A percentile compares a stretch with the other conserved stretches of the same genome.
Conservation (phyloP, 2,329 filamentous ascomycete genomes). For the Cercospora sp. region DNA sequence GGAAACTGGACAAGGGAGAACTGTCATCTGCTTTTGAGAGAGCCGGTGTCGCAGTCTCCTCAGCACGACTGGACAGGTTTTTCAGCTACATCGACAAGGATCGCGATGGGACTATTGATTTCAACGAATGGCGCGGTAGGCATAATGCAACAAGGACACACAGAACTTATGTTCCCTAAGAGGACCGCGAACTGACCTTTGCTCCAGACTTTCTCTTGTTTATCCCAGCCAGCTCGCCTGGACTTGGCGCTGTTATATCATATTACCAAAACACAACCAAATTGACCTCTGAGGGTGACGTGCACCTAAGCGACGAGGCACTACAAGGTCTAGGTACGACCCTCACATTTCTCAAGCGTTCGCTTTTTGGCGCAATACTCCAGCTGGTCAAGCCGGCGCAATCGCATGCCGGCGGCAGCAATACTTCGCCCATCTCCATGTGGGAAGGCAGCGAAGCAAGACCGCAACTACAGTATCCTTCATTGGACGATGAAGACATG, state of each 20-base stretch:
- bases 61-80: slow-evolving; percentile 76
- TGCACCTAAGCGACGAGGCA: slow-evolving; percentile 84
- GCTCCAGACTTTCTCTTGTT: slow-evolving; percentile 84
- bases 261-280: slow-evolving; percentile 90
- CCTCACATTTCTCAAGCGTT: slow-evolving; percentile 64
- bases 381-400: slow-evolving; percentile 43
- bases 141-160: slow-evolving; percentile 19
- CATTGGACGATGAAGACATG: slow-evolving; percentile 23
- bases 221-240: slow-evolving; percentile 68
- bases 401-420: slow-evolving; percentile 22
- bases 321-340: slow-evolving; percentile 92
- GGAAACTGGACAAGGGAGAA: slow-evolving; percentile 83
- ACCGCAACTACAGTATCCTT: slow-evolving; percentile 24
- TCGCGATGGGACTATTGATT: slow-evolving; percentile 81
- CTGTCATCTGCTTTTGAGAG: slow-evolving; percentile 74
- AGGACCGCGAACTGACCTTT: not conserved
- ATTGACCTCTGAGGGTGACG: slow-evolving; percentile 91
- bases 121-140: slow-evolving; percentile 89
- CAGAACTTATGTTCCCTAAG: slow-evolving; percentile 8
- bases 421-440: slow-evolving; percentile 25
- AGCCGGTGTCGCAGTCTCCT: slow-evolving; percentile 77
- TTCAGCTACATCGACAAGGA: slow-evolving; percentile 89
- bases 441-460: slow-evolving; percentile 28
- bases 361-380: slow-evolving; percentile 74
- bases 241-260: slow-evolving; percentile 78